Evolutionary conservation across 306 rosid species (phyloP).

Genomic region (Psophocarpus tetragonolobus): DNA sequence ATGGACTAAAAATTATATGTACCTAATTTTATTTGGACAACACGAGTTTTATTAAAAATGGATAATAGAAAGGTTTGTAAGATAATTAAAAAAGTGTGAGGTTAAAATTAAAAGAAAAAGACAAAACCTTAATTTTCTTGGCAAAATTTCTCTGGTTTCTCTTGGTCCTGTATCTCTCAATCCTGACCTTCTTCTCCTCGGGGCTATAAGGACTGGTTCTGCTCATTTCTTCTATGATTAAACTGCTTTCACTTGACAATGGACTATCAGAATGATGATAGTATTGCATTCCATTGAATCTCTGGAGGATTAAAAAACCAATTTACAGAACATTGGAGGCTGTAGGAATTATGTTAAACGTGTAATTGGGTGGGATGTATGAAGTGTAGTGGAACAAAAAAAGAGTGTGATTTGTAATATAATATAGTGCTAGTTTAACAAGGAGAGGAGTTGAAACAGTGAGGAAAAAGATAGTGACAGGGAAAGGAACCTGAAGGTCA

Average conservation of each 20-base stretch:
- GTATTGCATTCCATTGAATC: conserved; percentile 39
- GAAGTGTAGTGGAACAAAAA: no score
- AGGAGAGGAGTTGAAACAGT: no score
- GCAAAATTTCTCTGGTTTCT: conserved; percentile 83
- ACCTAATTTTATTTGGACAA: background rate
- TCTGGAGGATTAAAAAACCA: conserved; percentile 32
- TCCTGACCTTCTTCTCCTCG: conserved; percentile 81
- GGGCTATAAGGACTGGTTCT: conserved; percentile 73
- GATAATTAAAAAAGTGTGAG: background rate
- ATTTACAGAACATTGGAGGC: background rate
- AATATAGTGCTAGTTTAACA: no score
- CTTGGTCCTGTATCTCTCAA: conserved; percentile 79
- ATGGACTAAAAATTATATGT: background rate
- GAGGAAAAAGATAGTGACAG: no score
- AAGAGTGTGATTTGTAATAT: background rate
- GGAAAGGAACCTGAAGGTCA: conserved; percentile 71
- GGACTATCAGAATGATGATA: conserved; percentile 54
- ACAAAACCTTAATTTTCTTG: conserved; percentile 85
- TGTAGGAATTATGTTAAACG: background rate
- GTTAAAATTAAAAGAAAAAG: background rate
- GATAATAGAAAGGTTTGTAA: background rate
- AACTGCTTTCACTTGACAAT: conserved; percentile 68
- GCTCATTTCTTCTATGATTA: conserved; percentile 88
- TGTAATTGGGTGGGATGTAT: no score
- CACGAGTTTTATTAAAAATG: background rate